Percentiles rank a stretch among this genome's conserved stretches.
Conservation (phyloP, 202 grass and related monocot genomes). For the Digitaria exilis region DNA sequence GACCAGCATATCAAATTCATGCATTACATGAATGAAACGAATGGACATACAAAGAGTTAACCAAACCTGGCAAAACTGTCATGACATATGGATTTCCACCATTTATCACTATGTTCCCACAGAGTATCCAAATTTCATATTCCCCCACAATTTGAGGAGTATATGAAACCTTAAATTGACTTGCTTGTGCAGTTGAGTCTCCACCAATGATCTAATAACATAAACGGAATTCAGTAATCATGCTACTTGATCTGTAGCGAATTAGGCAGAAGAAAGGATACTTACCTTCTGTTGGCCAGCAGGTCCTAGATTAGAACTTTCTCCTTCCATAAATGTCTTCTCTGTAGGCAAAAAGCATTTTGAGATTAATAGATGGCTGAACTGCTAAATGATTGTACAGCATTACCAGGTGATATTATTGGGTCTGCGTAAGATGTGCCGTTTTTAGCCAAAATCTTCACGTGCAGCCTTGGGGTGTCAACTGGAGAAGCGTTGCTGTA, state of each 20-base stretch:
- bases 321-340: slow-evolving; percentile 19
- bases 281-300: slow-evolving; percentile 42
- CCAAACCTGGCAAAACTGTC: slow-evolving; percentile 72
- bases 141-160: slow-evolving; percentile 62
- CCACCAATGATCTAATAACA: slow-evolving; percentile 48
- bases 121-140: slow-evolving; percentile 68
- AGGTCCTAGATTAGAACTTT: slow-evolving; percentile 32
- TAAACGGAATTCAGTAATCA: slow-evolving; percentile 28
- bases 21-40: neutral
- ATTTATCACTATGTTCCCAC: slow-evolving; percentile 76
- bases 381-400: neutral
- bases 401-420: slow-evolving; percentile 60
- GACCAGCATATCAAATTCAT: neutral
- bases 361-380: neutral
- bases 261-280: slow-evolving; percentile 3
- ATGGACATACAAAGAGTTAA: too few species aligned
- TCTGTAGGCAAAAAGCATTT: slow-evolving; percentile 23
- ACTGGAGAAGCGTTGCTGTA: slow-evolving; percentile 60
- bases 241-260: neutral
- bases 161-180: slow-evolving; percentile 68
- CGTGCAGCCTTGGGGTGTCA: slow-evolving; percentile 38
- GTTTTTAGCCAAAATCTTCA: slow-evolving; percentile 58
- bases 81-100: slow-evolving; percentile 60
- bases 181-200: slow-evolving; percentile 42
- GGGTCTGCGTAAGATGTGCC: slow-evolving; percentile 17